Base-by-base conservation (phyloP, 2,329 filamentous ascomycete species). In the Botrytis hyacinthi region DNA sequence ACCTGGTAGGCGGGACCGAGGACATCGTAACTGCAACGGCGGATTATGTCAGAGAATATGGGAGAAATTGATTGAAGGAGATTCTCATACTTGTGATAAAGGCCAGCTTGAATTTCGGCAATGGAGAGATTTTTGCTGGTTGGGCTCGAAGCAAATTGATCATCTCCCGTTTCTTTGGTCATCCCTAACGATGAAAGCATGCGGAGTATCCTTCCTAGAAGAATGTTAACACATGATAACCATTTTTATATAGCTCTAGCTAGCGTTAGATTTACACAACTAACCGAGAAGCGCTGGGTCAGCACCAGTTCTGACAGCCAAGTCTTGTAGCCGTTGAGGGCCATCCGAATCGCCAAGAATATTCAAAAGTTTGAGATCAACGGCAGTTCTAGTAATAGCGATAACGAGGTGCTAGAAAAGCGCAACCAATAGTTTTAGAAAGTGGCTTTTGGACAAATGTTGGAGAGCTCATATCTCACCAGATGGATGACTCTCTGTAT, bases 401-500 rank as follows among this genome's bases (percentile, higher is more conserved):
- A 61, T 26, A 10, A 71, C 57, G 7, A 71, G 37, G 35, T 71
- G 68, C 37, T 70, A 4, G 1, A 60, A 4, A 37, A 40, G 9
- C 3, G 22, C 16, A 12, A 6, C 3, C 14, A 29, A 16, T 22
- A 35, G 18, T 48, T 32, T 37, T n/a, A 61, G 32, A 37, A 26
- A 26, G 5, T 22, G 5, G 26, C 8, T 51, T 44, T 18, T 14
- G 26, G 8, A 2, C 0, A 61, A 14, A 8, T 3, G 5, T 12
- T 14, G n/a, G 22, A 18, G n/a, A 62, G 37, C 12, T 3, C 10
- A 32, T 26, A 40, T 29, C 40, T 26, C 37, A 71, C 42, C 57
- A 71, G 10, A 62, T 71, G 29, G 3, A 71, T 71, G 1, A 71
- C 59, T 51, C 69, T 51, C 22, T 51, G 69, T 42, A 71, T 71